A percentile compares a stretch with the other conserved stretches of the same genome.
These are phyloP conservation scores for Globisporangium paddicum DNA, from an alignment of 352 stramenopile genomes.

Conservation along the genomic window DNA sequence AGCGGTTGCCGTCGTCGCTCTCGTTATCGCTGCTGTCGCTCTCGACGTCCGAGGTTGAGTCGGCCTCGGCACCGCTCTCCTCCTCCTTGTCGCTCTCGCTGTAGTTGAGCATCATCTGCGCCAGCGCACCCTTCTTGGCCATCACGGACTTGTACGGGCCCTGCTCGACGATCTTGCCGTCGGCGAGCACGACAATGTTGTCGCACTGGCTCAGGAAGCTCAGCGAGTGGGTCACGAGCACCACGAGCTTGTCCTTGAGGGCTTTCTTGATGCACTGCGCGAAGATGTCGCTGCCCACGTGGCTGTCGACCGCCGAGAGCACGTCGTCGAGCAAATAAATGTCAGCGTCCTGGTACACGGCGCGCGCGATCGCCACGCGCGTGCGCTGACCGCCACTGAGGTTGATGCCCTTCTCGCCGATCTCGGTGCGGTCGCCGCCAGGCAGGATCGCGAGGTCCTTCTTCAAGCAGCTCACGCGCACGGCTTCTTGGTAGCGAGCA, in stretches of 20 bases:
- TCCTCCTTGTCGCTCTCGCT: conserved; percentile 56
- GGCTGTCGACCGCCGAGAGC: conserved; percentile 91
- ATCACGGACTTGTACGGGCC: conserved; percentile 62
- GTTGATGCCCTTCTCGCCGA: conserved; percentile 95
- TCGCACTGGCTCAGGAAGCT: conserved; percentile 52
- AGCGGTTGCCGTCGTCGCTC: conserved; percentile 25
- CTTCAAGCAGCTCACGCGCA: conserved; percentile 47
- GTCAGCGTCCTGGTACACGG: conserved; percentile 75
- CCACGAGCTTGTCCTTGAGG: conserved; percentile 78
- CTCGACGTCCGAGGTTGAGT: conserved; percentile 17
- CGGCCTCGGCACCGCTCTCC: conserved; percentile 8
- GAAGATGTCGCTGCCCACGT: conserved; percentile 94
- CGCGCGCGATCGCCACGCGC: conserved; percentile 70
- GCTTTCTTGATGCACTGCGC: conserved; percentile 46
- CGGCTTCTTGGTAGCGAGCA: conserved; percentile 45
- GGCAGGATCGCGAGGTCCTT: conserved; percentile 51
- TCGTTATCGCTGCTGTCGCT: conserved; percentile 15
- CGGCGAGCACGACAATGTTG: conserved; percentile 52
- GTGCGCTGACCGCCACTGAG: conserved; percentile 93
- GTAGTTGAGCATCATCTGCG: conserved; percentile 66
- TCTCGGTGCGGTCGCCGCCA: conserved; percentile 91
- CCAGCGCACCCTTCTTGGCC: conserved; percentile 40
- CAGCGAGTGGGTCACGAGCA: conserved; percentile 74
- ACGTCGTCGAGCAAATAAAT: conserved; percentile 95
- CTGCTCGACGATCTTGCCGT: conserved; percentile 48